Conservation (phyloP, 257 asterid species). For the Paraleonurus japonicus region DNA sequence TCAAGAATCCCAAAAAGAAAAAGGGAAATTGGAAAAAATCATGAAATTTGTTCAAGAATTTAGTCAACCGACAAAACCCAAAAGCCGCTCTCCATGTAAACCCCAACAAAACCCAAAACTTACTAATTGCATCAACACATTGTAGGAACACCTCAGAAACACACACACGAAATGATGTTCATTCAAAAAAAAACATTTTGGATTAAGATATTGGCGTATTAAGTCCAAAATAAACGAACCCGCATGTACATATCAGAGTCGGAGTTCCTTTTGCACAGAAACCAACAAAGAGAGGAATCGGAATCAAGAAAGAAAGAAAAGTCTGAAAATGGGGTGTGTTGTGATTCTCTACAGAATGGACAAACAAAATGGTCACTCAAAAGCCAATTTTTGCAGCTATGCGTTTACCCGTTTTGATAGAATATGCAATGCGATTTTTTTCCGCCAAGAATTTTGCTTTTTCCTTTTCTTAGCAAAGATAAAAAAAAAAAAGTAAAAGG, state of each 20-base stretch:
- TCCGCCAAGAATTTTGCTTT: constrained; percentile 26
- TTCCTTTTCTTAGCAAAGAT: constrained; percentile 37
- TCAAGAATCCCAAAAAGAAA: constrained; percentile 18
- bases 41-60: neutral
- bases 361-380: constrained; percentile 29
- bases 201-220: neutral
- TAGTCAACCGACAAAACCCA: constrained; percentile 60
- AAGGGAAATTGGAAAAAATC: neutral
- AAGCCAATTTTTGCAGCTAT: constrained; percentile 41
- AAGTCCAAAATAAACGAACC: constrained; percentile 17
- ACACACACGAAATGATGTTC: constrained; percentile 11
- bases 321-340: constrained; percentile 4
- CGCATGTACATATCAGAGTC: constrained; percentile 38
- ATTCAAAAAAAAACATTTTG: constrained; percentile 8
- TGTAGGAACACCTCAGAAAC: constrained; percentile 32
- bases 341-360: constrained; percentile 10
- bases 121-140: constrained; percentile 15
- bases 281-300: constrained; percentile 43
- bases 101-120: constrained; percentile 46
- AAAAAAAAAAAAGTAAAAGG: constrained; percentile 29
- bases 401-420: constrained; percentile 51
- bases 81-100: constrained; percentile 62
- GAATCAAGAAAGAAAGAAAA: constrained; percentile 24
- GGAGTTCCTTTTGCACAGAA: constrained; percentile 33
- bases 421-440: constrained; percentile 38